Base-by-base conservation (phyloP, 805 yeast genomes). In the Saturnispora silvae region DNA sequence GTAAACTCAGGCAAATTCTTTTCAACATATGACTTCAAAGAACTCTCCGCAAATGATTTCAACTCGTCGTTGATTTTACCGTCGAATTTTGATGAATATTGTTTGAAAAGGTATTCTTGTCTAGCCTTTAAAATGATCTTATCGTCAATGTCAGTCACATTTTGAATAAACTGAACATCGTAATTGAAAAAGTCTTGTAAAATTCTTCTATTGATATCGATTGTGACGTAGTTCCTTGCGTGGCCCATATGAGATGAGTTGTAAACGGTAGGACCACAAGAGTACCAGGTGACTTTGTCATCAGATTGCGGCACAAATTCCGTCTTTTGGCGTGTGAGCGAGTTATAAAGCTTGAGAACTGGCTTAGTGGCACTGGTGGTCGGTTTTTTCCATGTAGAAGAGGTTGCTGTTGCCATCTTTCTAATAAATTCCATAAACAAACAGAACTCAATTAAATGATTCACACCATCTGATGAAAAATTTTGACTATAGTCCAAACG, bases 141-240 rank as follows among this genome's bases (percentile, higher is more conserved):
- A 60, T 92, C 98, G 59, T 92, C 98, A 43, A 92, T 86, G 59
- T 92, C 98, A n/a, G 98, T 92, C 41, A 92, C 96, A 55, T 92
- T 92, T 63, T 92, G 98, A 31, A 92, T 86, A 60, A 87, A 92
- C 33, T 68, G 70, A 31, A 92, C 73, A 48, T 84, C 77, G 61
- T 84, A 92, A 16, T 95, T 94, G 60, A 92, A 92, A 59, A 85
- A 89, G 58, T 89, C 84, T 57, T 80, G 85, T 46, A 92, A 56
- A 35, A 92, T 72, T 48, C 98, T 72, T 57, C 98, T 76, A 56
- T 86, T 82, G 54, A 92, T 85, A 58, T 92, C 98, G 37, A 82
- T 83, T 8, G 95, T 75, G 34, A 92, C 97, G 53, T 92, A 92
- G 61, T 92, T 92, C 59, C 98, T 70, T 11, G 98, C 98, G 58